Percentiles rank a stretch among this genome's conserved stretches.
Evolutionary conservation across 768 basidiomycete species (phyloP).

Genomic region (Naganishia onofrii): DNA sequence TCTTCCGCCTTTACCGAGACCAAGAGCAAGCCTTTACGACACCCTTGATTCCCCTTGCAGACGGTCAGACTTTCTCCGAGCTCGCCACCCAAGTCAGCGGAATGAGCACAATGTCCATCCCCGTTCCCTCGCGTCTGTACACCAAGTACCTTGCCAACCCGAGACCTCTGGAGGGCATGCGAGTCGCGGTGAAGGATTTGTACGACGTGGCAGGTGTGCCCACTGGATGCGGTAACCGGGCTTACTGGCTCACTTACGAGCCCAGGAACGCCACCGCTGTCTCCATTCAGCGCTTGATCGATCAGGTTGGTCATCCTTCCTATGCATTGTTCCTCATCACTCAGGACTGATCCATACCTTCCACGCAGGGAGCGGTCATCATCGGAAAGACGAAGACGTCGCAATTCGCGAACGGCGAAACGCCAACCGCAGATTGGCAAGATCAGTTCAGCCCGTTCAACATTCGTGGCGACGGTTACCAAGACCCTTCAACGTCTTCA

Average conservation of each 20-base stretch:
- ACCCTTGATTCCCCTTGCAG: conserved; percentile 30
- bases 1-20: conserved; percentile 42
- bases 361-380: conserved; percentile 55
- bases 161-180: conserved; percentile 56
- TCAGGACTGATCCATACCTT: neutral
- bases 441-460: conserved; percentile 43
- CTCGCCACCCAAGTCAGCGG: conserved; percentile 31
- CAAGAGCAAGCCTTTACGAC: conserved; percentile 41
- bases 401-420: conserved; percentile 36
- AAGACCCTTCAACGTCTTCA: conserved; percentile 40
- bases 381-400: conserved; percentile 60
- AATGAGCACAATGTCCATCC: conserved; percentile 51
- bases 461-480: conserved; percentile 45
- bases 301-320: conserved; percentile 41
- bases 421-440: conserved; percentile 40
- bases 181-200: conserved; percentile 59
- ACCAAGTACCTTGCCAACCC: conserved; percentile 37
- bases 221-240: conserved; percentile 54
- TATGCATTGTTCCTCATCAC: neutral
- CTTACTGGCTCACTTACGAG: conserved; percentile 51
- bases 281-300: conserved; percentile 56
- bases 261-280: conserved; percentile 53
- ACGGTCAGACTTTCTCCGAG: conserved; percentile 32
- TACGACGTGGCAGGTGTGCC: conserved; percentile 53
- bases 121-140: conserved; percentile 59